Percentiles rank a stretch among this genome's conserved stretches.
phyloP scores from a whole-genome alignment of 441 rosid genomes.

The Adansonia gregorii region DNA sequence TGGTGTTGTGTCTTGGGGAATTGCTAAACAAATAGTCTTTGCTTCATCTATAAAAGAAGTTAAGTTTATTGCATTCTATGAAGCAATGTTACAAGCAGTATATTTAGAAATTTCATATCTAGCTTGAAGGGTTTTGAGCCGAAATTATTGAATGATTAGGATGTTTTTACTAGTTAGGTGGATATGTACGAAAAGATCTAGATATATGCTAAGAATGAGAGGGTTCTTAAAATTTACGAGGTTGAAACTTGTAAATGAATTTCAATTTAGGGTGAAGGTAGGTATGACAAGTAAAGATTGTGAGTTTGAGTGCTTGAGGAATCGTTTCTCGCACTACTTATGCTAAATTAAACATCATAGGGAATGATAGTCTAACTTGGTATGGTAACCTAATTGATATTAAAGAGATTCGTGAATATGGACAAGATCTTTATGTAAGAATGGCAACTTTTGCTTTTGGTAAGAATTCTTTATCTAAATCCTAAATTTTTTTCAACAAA shows the following conservation, averaged over 20 bases:
- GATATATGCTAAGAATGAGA: conserved; percentile 16
- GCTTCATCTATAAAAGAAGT: too few species aligned
- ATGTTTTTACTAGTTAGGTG: conserved; percentile 14
- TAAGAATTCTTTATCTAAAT: conserved; percentile 25
- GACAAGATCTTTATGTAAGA: conserved; percentile 24
- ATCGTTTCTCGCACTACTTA: conserved; percentile 25
- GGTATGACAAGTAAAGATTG: conserved; percentile 27
- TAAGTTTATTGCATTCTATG: too few species aligned
- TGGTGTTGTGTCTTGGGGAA: too few species aligned
- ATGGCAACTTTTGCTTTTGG: conserved; percentile 24
- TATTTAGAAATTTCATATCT: too few species aligned
- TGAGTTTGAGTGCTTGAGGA: conserved; percentile 12
- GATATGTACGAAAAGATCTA: conserved; percentile 14
- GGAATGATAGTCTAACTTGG: conserved; percentile 18
- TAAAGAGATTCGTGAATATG: neutral
- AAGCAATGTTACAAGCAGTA: too few species aligned
- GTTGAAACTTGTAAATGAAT: conserved; percentile 19
- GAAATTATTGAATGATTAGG: conserved; percentile 11
- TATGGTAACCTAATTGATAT: conserved; percentile 21
- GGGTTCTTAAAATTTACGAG: conserved; percentile 20
- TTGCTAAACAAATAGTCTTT: too few species aligned
- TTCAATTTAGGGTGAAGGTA: conserved; percentile 21
- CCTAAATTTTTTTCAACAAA: neutral
- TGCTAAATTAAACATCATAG: conserved; percentile 19
- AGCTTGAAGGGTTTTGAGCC: conserved; percentile 25